These are phyloP conservation scores for Immersiella caudata DNA, from an alignment of 495 filamentous ascomycete genomes.

Conservation along the genomic window DNA sequence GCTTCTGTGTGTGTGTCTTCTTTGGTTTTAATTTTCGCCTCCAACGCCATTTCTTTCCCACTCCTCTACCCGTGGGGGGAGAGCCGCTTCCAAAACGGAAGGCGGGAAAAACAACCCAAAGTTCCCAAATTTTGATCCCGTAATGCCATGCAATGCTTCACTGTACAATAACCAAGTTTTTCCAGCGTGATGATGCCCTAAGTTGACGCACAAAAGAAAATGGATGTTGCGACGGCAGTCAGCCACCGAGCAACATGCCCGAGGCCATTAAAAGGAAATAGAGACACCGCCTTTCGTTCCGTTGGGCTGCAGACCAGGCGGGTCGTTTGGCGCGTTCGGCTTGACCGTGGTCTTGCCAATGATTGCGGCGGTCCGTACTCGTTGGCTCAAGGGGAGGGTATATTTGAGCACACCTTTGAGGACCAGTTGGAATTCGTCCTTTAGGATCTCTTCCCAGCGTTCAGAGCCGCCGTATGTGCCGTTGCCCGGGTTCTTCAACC, in stretches of 20 bases:
- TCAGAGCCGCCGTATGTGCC: slow-evolving; percentile 83
- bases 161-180: slow-evolving; percentile 23
- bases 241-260: neutral
- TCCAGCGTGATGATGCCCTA: neutral
- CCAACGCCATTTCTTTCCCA: slow-evolving; percentile 16
- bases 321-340: slow-evolving; percentile 52
- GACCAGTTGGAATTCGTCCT: slow-evolving; percentile 90
- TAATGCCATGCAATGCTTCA: slow-evolving; percentile 30
- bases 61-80: neutral
- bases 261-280: slow-evolving; percentile 19
- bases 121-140: slow-evolving; percentile 17
- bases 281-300: slow-evolving; percentile 31
- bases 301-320: slow-evolving; percentile 38
- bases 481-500: slow-evolving; percentile 82
- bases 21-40: slow-evolving; percentile 23
- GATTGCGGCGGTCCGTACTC: slow-evolving; percentile 57
- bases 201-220: slow-evolving; percentile 16
- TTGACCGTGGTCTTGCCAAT: slow-evolving; percentile 54
- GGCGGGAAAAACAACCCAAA: neutral
- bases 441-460: slow-evolving; percentile 87
- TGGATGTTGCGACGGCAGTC: slow-evolving; percentile 6
- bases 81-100: neutral
- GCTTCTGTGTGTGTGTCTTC: slow-evolving; percentile 25
- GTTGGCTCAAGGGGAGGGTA: slow-evolving; percentile 77
- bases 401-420: slow-evolving; percentile 89